Evolutionary conservation across 176 grass and related monocot genomes (phyloP).

Genomic region (Lolium multiflorum): DNA sequence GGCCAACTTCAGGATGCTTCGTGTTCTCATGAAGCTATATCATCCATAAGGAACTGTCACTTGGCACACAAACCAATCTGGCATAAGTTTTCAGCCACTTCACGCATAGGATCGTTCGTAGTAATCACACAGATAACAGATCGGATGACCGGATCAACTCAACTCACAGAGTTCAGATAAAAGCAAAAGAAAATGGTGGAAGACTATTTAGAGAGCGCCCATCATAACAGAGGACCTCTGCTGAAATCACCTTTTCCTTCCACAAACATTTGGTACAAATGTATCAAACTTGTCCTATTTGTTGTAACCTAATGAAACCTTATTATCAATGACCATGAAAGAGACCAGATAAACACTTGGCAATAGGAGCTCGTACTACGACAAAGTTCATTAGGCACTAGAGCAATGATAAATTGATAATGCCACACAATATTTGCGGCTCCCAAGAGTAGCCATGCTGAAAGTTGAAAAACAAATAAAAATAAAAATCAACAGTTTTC

Average conservation of each 20-base stretch:
- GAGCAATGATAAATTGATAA: conserved; percentile 42
- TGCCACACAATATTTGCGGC: conserved; percentile 34
- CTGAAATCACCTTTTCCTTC: background rate
- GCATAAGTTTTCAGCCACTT: no score
- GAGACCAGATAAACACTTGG: background rate
- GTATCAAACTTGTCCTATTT: background rate
- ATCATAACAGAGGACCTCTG: no score
- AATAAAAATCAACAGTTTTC: conserved; percentile 44
- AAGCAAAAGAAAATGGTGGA: no score
- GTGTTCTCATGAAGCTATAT: no score
- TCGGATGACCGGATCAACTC: no score
- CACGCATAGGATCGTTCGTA: no score
- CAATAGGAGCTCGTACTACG: background rate
- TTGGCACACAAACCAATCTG: no score
- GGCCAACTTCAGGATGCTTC: no score
- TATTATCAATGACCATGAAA: background rate
- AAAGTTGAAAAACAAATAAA: conserved; percentile 34
- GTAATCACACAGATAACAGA: no score
- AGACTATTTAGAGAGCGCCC: no score
- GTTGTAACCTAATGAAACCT: background rate
- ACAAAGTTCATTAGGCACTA: conserved; percentile 32
- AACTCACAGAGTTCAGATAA: no score
- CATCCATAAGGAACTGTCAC: no score
- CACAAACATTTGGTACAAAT: background rate
- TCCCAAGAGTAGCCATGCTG: conserved; percentile 46